These are phyloP conservation scores for Boeremia exigua DNA, from an alignment of 2,329 filamentous ascomycete genomes.

Conservation along the genomic window DNA sequence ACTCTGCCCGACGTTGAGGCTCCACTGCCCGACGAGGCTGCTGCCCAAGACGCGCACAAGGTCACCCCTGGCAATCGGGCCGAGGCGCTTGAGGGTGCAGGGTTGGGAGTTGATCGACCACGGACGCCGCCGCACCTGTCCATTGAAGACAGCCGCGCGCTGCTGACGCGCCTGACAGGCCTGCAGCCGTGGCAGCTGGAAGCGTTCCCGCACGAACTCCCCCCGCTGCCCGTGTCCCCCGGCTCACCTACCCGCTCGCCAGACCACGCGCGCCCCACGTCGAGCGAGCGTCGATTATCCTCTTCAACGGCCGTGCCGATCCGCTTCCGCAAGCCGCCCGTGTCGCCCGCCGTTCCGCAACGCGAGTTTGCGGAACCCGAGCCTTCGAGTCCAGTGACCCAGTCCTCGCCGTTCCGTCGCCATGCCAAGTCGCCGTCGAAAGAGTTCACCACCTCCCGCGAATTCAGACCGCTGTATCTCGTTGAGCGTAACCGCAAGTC, in stretches of 20 bases:
- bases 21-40: slow-evolving; percentile 24
- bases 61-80: slow-evolving; percentile 42
- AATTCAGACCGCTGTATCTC: slow-evolving; percentile 82
- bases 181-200: slow-evolving; percentile 43
- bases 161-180: slow-evolving; percentile 45
- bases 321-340: slow-evolving; percentile 58
- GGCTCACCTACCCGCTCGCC: slow-evolving; percentile 37
- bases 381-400: slow-evolving; percentile 28
- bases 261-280: slow-evolving; percentile 27
- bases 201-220: slow-evolving; percentile 45
- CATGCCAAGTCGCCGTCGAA: slow-evolving; percentile 57
- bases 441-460: slow-evolving; percentile 63
- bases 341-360: slow-evolving; percentile 50
- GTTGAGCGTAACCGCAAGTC: slow-evolving; percentile 66
- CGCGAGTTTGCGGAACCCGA: slow-evolving; percentile 48
- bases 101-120: slow-evolving; percentile 32
- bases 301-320: slow-evolving; percentile 62
- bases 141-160: slow-evolving; percentile 41
- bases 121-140: slow-evolving; percentile 38
- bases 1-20: slow-evolving; percentile 53
- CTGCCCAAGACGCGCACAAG: slow-evolving; percentile 31
- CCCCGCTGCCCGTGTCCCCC: slow-evolving; percentile 42
- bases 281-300: slow-evolving; percentile 33
- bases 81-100: slow-evolving; percentile 19
- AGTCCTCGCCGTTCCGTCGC: slow-evolving; percentile 53